Conservation (phyloP, 164 flowering plant genomes). For the Cinnamomum chago region DNA sequence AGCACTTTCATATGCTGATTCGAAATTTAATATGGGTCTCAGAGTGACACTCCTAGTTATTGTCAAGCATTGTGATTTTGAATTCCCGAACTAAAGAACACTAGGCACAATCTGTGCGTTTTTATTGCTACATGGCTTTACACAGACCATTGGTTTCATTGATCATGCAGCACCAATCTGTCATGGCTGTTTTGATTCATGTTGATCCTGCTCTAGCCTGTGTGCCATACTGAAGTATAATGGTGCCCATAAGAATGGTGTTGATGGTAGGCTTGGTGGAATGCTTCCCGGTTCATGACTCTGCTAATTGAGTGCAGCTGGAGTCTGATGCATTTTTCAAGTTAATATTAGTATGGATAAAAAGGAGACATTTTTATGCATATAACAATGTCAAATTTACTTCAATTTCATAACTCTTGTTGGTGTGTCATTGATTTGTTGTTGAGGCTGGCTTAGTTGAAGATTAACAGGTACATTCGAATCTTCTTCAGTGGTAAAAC, state of each 20-base stretch:
- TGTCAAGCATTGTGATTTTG: neutral
- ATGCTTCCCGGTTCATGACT: conserved; percentile 14
- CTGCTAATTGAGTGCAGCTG: conserved; percentile 18
- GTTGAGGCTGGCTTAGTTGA: conserved; percentile 74
- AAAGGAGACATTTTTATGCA: neutral
- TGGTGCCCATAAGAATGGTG: conserved; percentile 8
- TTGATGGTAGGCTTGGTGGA: neutral
- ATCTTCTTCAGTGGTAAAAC: conserved; percentile 38
- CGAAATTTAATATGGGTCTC: neutral
- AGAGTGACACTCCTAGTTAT: neutral
- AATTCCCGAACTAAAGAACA: conserved; percentile 5
- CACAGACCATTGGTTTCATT: conserved; percentile 14
- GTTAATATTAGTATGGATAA: neutral
- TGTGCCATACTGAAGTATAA: conserved; percentile 8
- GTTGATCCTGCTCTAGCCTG: conserved; percentile 1
- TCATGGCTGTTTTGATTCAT: conserved; percentile 2
- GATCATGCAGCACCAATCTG: conserved; percentile 7
- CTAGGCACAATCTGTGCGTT: conserved; percentile 8
- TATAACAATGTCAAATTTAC: conserved; percentile 26
- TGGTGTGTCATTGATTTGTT: conserved; percentile 40
- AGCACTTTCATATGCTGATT: neutral
- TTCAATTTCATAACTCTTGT: conserved; percentile 39
- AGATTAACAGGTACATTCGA: conserved; percentile 45
- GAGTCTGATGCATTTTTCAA: conserved; percentile 17
- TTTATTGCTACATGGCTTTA: conserved; percentile 22